phyloP scores from a whole-genome alignment of 163 green algal genomes.

The Trebouxia gelatinosa region DNA sequence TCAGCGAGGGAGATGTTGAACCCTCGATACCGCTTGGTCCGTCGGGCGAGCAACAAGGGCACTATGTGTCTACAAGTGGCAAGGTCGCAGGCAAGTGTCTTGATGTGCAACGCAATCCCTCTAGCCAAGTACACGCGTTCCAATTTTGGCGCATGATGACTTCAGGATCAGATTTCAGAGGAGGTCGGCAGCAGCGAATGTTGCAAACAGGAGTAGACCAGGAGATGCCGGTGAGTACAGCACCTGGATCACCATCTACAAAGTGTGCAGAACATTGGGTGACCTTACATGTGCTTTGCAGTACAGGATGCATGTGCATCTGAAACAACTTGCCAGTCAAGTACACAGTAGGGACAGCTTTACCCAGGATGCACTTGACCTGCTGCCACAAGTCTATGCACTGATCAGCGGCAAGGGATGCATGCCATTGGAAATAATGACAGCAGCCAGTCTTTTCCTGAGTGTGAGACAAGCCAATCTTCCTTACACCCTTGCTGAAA shows the following conservation, averaged over 20 bases:
- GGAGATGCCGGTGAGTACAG: not conserved
- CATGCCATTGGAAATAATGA: not conserved
- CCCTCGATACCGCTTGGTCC: too few relatives aligned
- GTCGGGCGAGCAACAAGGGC: too few relatives aligned
- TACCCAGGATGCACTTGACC: not conserved
- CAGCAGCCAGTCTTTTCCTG: not conserved
- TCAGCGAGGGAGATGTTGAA: too few relatives aligned
- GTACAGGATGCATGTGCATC: not conserved
- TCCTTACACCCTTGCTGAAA: not conserved
- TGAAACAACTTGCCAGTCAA: not conserved
- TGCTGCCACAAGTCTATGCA: not conserved
- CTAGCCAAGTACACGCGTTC: too few relatives aligned
- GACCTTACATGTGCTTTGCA: too few relatives aligned
- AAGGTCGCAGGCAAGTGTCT: too few relatives aligned
- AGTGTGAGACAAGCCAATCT: not conserved
- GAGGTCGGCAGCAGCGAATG: too few relatives aligned
- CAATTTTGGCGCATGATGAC: too few relatives aligned
- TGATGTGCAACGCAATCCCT: too few relatives aligned
- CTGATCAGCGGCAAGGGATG: not conserved
- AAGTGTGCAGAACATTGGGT: not conserved
- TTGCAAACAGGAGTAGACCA: not conserved
- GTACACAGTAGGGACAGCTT: not conserved
- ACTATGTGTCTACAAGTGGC: too few relatives aligned
- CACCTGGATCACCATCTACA: not conserved
- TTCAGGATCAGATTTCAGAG: too few relatives aligned